Evolutionary conservation across 2,329 filamentous ascomycete species (phyloP).

Genomic region (Phialophora expanda): DNA sequence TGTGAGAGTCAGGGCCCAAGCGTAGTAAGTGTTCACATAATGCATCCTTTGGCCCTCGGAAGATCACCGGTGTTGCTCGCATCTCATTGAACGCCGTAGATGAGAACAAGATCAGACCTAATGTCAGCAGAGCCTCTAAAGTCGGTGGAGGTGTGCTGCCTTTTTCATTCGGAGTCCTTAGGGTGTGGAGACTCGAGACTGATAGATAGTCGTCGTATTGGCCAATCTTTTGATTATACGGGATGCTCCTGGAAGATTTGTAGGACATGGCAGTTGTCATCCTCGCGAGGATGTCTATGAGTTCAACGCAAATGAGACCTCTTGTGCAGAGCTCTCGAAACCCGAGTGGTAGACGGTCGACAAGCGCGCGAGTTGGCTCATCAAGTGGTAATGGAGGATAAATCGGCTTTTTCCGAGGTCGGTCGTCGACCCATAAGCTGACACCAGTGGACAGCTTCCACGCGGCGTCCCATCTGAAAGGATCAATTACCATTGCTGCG

Average conservation of each 20-base stretch:
- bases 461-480: slow-evolving; percentile 3
- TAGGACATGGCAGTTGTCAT: slow-evolving; percentile 7
- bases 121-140: background rate
- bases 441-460: background rate
- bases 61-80: slow-evolving; percentile 10
- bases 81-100: slow-evolving; percentile 9
- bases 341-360: background rate
- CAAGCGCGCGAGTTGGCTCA: background rate
- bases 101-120: slow-evolving; percentile 5
- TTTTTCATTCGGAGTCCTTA: background rate
- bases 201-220: slow-evolving; percentile 10
- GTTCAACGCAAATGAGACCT: background rate
- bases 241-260: slow-evolving; percentile 3
- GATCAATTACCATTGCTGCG: background rate
- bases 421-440: slow-evolving; percentile 8
- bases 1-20: background rate
- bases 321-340: slow-evolving; percentile 2
- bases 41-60: slow-evolving; percentile 6
- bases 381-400: slow-evolving; percentile 7
- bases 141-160: background rate
- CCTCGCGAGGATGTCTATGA: background rate
- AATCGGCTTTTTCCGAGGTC: background rate
- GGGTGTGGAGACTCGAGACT: background rate
- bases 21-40: background rate
- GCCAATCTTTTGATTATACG: slow-evolving; percentile 1